phyloP scores from a whole-genome alignment of 495 filamentous ascomycete species.

The Amniculicola lignicola region DNA sequence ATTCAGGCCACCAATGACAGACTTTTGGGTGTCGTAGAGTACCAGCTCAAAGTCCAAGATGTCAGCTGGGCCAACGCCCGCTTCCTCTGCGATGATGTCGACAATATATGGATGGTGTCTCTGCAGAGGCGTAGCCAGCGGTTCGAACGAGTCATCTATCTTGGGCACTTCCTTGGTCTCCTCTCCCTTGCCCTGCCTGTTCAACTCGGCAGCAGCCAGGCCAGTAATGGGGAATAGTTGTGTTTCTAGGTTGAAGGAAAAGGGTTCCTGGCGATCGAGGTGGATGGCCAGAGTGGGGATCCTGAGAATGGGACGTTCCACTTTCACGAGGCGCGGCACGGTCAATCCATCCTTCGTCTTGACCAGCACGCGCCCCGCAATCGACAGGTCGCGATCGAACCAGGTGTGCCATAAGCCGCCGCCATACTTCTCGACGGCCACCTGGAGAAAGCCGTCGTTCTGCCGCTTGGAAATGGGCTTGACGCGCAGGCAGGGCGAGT shows the following conservation, averaged over 20 bases:
- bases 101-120: constrained; percentile 88
- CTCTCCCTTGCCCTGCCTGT: constrained; percentile 56
- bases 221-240: constrained; percentile 93
- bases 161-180: constrained; percentile 49
- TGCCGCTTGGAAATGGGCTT: constrained; percentile 93
- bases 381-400: constrained; percentile 93
- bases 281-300: constrained; percentile 94
- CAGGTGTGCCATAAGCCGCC: constrained; percentile 80
- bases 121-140: constrained; percentile 71
- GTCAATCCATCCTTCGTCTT: constrained; percentile 70
- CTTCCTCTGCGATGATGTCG: constrained; percentile 78
- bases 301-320: constrained; percentile 84
- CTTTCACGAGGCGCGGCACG: constrained; percentile 80
- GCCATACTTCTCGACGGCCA: constrained; percentile 95
- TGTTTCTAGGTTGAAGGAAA: constrained; percentile 93
- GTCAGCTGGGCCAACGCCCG: constrained; percentile 62
- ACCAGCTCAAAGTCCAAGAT: constrained; percentile 93
- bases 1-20: constrained; percentile 82
- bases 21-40: constrained; percentile 90
- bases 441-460: constrained; percentile 84
- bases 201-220: constrained; percentile 80
- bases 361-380: constrained; percentile 86
- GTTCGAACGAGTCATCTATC: constrained; percentile 50
- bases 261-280: constrained; percentile 77
- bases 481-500: constrained; percentile 84